Evolutionary conservation across 23 red algal genomes (phyloP), one percentile per base, ranked within the genome.

Genomic region (Chondrus crispus): DNA sequence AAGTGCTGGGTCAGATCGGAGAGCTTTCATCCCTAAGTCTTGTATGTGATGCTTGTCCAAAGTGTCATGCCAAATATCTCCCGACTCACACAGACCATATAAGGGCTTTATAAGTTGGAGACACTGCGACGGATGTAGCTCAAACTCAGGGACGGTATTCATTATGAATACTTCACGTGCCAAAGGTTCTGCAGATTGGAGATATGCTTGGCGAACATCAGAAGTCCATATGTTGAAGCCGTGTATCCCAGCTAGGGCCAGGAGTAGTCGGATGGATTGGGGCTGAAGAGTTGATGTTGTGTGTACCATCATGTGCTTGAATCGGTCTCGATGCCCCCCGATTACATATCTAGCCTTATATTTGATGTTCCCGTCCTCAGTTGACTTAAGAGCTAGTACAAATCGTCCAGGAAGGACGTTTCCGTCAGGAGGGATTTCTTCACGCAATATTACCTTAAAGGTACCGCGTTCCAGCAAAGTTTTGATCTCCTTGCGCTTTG

Each of bases 51-150:
- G 78, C 1, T 52, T 20, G 40, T 83, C 78, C n/a, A 62, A 38
- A 13, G 78, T 83, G 26, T 62, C 41, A 38, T 83, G 78, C 78
- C 78, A 83, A n/a, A 83, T 32, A 47, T 83, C 50, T 62, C 78
- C 2, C 7, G 46, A 83, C 1, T 83, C 46, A 83, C 10, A 83
- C 48, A 83, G 46, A n/a, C 78, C 51, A 60, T 2, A 83, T 0
- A 83, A 45, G 28, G 50, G 78, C 50, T 83, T 62, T 8, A 83
- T 14, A 29, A 62, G 24, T 45, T 83, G 9, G 10, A 62, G 40
- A 62, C 51, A 60, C 51, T 83, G 46, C 12, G 29, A 24, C 26
- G 78, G 52, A 19, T 11, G 40, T 58, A 83, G 46, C 78, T 83
- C 53, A 38, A 83, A 83, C 78, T 83, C 45, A 40, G 50, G 48